Base-by-base conservation (phyloP, 2,329 filamentous ascomycete genomes). In the Leptographium flavum region DNA sequence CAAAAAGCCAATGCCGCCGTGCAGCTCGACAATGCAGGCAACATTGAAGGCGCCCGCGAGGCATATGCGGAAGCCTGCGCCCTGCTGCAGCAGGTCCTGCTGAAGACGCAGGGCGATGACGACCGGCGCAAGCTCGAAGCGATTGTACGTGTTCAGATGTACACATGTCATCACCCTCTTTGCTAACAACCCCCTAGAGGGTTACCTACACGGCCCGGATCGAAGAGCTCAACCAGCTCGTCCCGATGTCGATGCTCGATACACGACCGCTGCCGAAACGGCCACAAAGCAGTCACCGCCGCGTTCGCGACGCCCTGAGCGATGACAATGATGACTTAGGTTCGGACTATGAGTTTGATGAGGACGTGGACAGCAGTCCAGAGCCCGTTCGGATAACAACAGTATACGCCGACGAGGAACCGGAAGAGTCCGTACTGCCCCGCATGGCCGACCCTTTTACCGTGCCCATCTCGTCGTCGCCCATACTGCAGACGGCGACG, bases 1-100 rank as follows among this genome's bases (percentile, higher is more conserved):
- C 83, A 94, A 59, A 94, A 95, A 64, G 92, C 92, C 42, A 95
- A 98, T 58, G 90, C 86, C 13, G 92, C 92, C 21, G 92, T 98
- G 23, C 75, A 95, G 53, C 74, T 98, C 35, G 92, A 98, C 64
- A 96, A 95, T 73, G 87, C 87, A 14, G 85, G 92, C 56, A 94
- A 96, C 57, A 90, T 92, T 51, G 85, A 90, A 59, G 87, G 86
- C 35, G 92, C 92, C 17, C 81, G 93, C 58, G 78, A 87, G 56
- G 87, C 90, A 14, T 98, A 98, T 59, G 71, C 76, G 11, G 92
- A 98, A 63, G 92, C 93, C 4, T 98, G 92, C 58, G 76, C 81
- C 45, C 69, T 98, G 48, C 67, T 98, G 45, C 82, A 90, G 53
- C 81, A 93, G 56, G 92, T 98, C 5, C 83, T 98, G 66, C 68